Evolutionary conservation across 2,329 filamentous ascomycete genomes (phyloP), one percentile per base, ranked within the genome.

Genomic region (Mycosphaerelloides madeirae): DNA sequence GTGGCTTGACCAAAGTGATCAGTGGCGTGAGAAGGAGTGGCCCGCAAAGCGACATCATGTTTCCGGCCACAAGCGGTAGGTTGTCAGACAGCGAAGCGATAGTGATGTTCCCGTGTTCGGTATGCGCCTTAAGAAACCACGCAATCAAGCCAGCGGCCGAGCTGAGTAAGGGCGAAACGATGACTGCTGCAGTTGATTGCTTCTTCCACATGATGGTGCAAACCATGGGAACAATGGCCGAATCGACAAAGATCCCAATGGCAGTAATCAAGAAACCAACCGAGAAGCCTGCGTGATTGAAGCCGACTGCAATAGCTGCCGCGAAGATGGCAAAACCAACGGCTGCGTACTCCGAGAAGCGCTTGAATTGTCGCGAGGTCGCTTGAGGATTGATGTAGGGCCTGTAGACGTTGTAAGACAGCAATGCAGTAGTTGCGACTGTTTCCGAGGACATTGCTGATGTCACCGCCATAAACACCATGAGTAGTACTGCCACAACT

Each of bases 21-120:
- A 82, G 76, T 0, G 85, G 90, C 16, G 93, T 73, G 33, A 89
- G 46, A 0, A 87, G 85, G 3, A 90, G 58, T 90, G 81, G 31
- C 88, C 60, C 0, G 79, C 66, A 65, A 44, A 36, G 16, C 77
- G 2, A 88, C 88, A 0, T 86, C 89, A 83, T 87, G 1, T 70
- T 75, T 33, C 95, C 84, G 34, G 75, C 77, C 3, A 59, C 56
- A 49, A 50, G 32, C 8, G 48, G 48, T 3, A 50, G 22, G n/a
- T 43, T 50, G 11, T 34, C 43, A 16, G 38, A 38, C 6, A 45
- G 29, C 13, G 44, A 41, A 20, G 44, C 45, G 18, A 56, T 40
- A 14, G 43, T 54, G 37, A 56, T 43, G 7, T 28, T 29, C 13
- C 53, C 53, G 28, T 54, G 46, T 20, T 50, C 28, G 16, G 43